Base-by-base conservation (phyloP, 805 yeast species). In the Metschnikowia anglica region DNA sequence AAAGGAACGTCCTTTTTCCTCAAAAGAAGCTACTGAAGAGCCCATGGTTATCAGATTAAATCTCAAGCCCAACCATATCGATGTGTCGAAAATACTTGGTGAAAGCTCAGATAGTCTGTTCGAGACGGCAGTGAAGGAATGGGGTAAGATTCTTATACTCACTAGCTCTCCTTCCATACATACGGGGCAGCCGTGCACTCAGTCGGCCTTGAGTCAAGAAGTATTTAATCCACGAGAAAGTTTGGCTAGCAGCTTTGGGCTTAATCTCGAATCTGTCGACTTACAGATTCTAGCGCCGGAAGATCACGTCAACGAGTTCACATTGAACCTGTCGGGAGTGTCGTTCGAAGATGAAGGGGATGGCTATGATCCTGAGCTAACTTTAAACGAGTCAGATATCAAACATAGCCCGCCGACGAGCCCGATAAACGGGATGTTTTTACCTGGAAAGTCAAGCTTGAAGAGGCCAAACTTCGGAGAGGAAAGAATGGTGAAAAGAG, bases 401-500 rank as follows among this genome's bases (percentile, higher is more conserved):
- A 40, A 37, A 32, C 46, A 37, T n/a, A 48, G 47, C 30, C 47
- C 48, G 13, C 49, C 47, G n/a, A 29, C 51, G 13, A 44, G 49
- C 28, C 47, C 43, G 15, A 30, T 33, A 7, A 37, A 19, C 13
- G 42, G 41, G 9, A 26, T 21, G 1, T 28, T 27, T 16, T 18
- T 36, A 8, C 35, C 34, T 5, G 51, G 47, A 6, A 46, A 55
- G 38, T 57, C 63, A 12, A 60, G 55, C 44, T 42, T 63, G 39
- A 63, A 62, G 46, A 51, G 66, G 17, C 36, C 51, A 11, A 39
- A 28, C 16, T 44, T 42, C 5, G 52, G 42, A 3, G 55, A 52
- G 13, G 45, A 43, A 27, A 39, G 44, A 34, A 47, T 46, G 10
- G 52, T 50, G 7, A 66, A 68, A 49, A 52, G 63, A 31, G 73